Percentiles rank a stretch among this genome's conserved stretches.
phyloP scores from a whole-genome alignment of 768 basidiomycete genomes.

The Tulasnella sp. region DNA sequence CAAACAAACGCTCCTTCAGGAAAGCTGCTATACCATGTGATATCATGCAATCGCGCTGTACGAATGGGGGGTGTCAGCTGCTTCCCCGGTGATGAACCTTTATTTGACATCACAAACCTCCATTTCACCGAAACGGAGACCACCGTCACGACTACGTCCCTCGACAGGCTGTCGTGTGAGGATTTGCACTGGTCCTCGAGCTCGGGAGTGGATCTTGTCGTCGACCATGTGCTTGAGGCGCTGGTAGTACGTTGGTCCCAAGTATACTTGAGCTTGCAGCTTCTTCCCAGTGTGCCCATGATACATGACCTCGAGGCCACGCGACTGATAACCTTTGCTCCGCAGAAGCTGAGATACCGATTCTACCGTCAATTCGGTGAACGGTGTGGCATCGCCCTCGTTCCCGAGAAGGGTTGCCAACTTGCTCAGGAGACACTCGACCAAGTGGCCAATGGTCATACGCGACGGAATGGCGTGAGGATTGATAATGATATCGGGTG shows the following conservation, averaged over 20 bases:
- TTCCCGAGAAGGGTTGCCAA: conserved; percentile 94
- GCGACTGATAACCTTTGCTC: conserved; percentile 92
- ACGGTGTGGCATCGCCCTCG: conserved; percentile 98
- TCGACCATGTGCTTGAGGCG: conserved; percentile 99
- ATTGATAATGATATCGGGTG: conserved; percentile 97
- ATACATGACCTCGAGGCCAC: conserved; percentile 98
- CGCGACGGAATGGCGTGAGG: conserved; percentile 99
- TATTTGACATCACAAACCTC: conserved; percentile 52
- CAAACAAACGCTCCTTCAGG: conserved; percentile 95
- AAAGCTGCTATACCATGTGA: conserved; percentile 98
- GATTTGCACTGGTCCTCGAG: conserved; percentile 96
- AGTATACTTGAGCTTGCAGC: conserved; percentile 96
- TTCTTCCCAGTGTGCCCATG: conserved; percentile 99
- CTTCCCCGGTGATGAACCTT: background rate
- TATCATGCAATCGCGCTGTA: conserved; percentile 94
- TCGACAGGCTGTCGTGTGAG: conserved; percentile 97
- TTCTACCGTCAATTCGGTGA: conserved; percentile 97
- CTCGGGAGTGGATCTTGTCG: conserved; percentile 98
- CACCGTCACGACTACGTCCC: conserved; percentile 97
- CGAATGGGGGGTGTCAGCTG: conserved; percentile 21
- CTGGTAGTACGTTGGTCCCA: conserved; percentile 99
- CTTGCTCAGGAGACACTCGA: conserved; percentile 96
- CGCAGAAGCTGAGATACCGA: conserved; percentile 91
- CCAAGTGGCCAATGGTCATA: conserved; percentile 99
- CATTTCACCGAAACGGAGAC: conserved; percentile 99